Base-by-base conservation (phyloP, 345 rosid genomes). In the Euphorbia pulcherrima region DNA sequence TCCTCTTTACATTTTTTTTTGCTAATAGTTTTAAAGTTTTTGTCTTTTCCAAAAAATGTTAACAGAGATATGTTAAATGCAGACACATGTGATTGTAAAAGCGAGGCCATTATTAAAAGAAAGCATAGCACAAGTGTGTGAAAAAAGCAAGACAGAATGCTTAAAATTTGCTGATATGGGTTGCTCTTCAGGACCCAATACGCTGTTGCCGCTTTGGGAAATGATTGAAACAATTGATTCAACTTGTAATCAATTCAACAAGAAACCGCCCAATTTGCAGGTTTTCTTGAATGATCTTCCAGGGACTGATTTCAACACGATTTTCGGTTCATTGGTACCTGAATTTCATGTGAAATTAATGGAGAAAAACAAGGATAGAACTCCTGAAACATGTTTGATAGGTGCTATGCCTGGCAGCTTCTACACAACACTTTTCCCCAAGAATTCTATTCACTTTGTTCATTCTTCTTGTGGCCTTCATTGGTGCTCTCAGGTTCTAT, bases 161-260 rank as follows among this genome's bases (percentile, higher is more conserved):
- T 8, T 70, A 3, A 70, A 4, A 9, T 17, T 70, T 5, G 67
- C n/a, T 18, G 89, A 85, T 44, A 68, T 85, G 60, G 87, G 87
- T 11, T 83, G 87, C 46, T 77, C 83, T 64, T 73, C 86, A 2
- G 89, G 85, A 72, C 82, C 83, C 47, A 85, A 79, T 59, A 69
- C 86, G 0, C 55, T 85, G 33, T 37, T 79, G 4, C 46, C 70
- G 1, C 5, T 76, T 0, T 65, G 70, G 26, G 65, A 62, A 54
- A 4, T 73, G 13, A 21, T 77, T 3, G 74, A 79, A 1, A 53
- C 48, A 8, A 47, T 81, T 16, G 47, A 56, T 13, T 60, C 28
- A 33, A 14, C 74, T 0, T 72, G 59, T 39, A 62, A 37, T 50
- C 26, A 55, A 26, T 4, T 28, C 37, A 57, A 75, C 21, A 65